Evolutionary conservation across 2,329 filamentous ascomycete species (phyloP).

Genomic region (Pseudogymnoascus sp.): DNA sequence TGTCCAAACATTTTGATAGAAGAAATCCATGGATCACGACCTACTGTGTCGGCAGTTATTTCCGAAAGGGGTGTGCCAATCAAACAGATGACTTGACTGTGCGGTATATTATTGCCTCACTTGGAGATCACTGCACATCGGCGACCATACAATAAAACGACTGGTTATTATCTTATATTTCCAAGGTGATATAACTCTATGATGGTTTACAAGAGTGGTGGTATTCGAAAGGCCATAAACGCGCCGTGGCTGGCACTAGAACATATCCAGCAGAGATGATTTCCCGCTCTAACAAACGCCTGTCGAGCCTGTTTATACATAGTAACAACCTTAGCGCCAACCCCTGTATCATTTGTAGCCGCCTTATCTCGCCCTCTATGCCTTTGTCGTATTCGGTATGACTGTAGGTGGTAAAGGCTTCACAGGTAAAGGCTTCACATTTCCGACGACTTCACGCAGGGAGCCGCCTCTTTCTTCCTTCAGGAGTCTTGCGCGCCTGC

Average conservation of each 20-base stretch:
- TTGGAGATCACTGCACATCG: neutral
- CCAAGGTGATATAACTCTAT: constrained; percentile 3
- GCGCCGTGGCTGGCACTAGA: neutral
- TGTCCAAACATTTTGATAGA: neutral
- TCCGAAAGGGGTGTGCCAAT: neutral
- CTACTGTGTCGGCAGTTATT: neutral
- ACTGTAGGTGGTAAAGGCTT: constrained; percentile 3
- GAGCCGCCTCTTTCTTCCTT: constrained; percentile 2
- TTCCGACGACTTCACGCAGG: neutral
- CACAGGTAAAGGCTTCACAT: constrained; percentile 1
- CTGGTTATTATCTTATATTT: neutral
- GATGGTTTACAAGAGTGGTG: constrained; percentile 6
- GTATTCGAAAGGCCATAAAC: constrained; percentile 3
- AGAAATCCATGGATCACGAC: neutral
- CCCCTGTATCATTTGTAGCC: neutral
- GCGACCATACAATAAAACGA: neutral
- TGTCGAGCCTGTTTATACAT: neutral
- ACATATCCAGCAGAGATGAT: constrained; percentile 4
- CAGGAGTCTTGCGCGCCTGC: constrained; percentile 18
- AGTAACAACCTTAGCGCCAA: constrained; percentile 1
- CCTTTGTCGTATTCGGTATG: neutral
- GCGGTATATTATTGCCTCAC: neutral
- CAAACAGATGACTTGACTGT: neutral
- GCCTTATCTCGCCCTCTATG: neutral
- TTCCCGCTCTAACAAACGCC: constrained; percentile 2